A percentile compares a stretch with the other conserved stretches of the same genome.
Evolutionary conservation across 2,329 filamentous ascomycete species (phyloP).

Genomic region (Zymoseptoria passerinii): DNA sequence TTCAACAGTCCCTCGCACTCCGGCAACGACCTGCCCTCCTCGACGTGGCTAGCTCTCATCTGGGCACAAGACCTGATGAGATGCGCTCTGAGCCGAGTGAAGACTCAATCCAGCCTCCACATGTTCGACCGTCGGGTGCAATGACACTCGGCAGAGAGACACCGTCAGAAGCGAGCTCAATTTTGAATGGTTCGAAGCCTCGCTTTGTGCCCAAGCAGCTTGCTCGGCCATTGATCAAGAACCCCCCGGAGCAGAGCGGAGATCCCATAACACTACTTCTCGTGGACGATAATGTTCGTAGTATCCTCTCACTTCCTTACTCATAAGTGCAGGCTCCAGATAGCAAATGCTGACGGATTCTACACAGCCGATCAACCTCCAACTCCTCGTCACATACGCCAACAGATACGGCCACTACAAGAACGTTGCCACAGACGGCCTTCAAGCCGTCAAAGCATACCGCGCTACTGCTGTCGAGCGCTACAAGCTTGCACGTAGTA

Average conservation of each 20-base stretch:
- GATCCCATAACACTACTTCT: conserved; percentile 19
- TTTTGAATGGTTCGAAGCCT: background rate
- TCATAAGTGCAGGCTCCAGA: background rate
- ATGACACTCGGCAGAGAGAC: background rate
- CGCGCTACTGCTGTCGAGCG: conserved; percentile 35
- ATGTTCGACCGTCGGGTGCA: conserved; percentile 2
- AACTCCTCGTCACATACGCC: conserved; percentile 26
- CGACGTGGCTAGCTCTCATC: background rate
- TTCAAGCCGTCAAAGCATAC: conserved; percentile 37
- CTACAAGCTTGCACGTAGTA: conserved; percentile 25
- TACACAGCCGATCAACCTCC: conserved; percentile 25
- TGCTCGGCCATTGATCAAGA: background rate
- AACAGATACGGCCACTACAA: conserved; percentile 32
- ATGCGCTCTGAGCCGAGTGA: background rate
- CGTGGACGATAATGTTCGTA: conserved; percentile 28
- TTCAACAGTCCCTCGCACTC: background rate
- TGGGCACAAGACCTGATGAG: background rate
- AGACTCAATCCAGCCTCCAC: background rate
- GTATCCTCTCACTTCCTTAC: background rate
- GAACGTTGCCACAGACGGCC: conserved; percentile 35
- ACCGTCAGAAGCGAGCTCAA: background rate
- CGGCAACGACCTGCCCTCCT: background rate
- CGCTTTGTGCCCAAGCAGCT: background rate
- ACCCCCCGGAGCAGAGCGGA: background rate
- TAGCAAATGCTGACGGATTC: background rate